These are phyloP conservation scores for Vaccinium macrocarpon DNA, from an alignment of 148 eudicot genomes.

Conservation along the genomic window DNA sequence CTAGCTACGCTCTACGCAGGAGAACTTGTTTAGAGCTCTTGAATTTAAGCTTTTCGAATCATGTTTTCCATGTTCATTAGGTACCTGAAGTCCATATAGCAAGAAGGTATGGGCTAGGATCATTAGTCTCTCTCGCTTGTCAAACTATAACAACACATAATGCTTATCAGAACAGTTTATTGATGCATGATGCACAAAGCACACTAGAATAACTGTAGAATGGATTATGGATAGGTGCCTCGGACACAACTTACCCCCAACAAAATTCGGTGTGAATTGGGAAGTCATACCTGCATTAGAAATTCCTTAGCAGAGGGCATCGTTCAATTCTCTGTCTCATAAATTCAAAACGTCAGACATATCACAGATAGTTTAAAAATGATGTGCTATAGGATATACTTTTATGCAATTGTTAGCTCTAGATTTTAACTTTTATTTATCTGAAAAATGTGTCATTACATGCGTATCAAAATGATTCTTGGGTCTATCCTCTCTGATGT, in stretches of 20 bases:
- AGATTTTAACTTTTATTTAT: background rate
- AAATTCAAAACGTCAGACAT: background rate
- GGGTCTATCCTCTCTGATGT: no score
- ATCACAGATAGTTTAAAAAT: background rate
- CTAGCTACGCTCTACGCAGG: background rate
- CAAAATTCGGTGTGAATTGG: slow-evolving; percentile 78
- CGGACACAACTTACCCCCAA: slow-evolving; percentile 48
- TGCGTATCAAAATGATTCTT: background rate
- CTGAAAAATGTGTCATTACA: background rate
- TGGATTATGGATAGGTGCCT: background rate
- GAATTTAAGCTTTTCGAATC: background rate
- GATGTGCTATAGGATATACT: background rate
- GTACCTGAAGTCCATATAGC: slow-evolving; percentile 76
- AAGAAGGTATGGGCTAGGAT: slow-evolving; percentile 60
- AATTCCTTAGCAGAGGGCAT: background rate
- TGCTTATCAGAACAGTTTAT: background rate
- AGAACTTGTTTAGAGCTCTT: background rate
- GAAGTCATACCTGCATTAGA: slow-evolving; percentile 85
- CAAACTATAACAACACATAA: slow-evolving; percentile 43
- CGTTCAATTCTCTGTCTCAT: background rate
- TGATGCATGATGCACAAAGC: background rate
- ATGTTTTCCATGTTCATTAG: slow-evolving; percentile 16
- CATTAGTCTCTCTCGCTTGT: slow-evolving; percentile 64
- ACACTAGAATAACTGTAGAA: background rate
- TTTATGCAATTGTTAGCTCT: background rate